These are phyloP conservation scores for Aspergillus homomorphus DNA, from an alignment of 495 filamentous ascomycete genomes.

Conservation along the genomic window DNA sequence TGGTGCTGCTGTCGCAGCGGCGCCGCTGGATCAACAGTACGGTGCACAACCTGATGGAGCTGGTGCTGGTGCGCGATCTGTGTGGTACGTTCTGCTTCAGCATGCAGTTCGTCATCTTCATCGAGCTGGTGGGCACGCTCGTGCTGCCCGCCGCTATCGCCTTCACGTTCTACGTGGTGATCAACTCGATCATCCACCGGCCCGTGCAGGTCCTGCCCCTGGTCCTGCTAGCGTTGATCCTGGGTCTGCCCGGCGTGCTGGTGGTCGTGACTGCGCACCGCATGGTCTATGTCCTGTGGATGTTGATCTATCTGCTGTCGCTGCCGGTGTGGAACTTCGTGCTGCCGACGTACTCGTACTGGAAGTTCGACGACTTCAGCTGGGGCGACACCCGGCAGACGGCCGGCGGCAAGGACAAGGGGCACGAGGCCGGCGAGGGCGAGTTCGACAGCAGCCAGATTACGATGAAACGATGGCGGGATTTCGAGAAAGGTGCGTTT, in stretches of 20 bases:
- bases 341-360: constrained; percentile 91
- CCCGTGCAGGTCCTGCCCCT: constrained; percentile 93
- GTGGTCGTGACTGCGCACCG: constrained; percentile 96
- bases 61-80: constrained; percentile 90
- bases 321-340: constrained; percentile 98
- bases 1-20: constrained; percentile 87
- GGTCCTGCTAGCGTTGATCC: constrained; percentile 83
- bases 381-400: constrained; percentile 99
- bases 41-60: constrained; percentile 97
- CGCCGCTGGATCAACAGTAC: constrained; percentile 99
- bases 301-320: constrained; percentile 91
- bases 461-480: constrained; percentile 96
- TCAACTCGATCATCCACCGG: constrained; percentile 77
- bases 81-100: constrained; percentile 99
- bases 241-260: constrained; percentile 88
- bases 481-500: constrained; percentile 78
- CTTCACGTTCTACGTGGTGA: constrained; percentile 93
- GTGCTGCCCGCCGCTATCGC: constrained; percentile 94
- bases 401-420: constrained; percentile 82
- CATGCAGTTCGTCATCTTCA: constrained; percentile 98
- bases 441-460: constrained; percentile 98
- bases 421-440: constrained; percentile 81
- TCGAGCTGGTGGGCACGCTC: constrained; percentile 91
- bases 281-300: constrained; percentile 91
- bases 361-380: constrained; percentile 99